Conservation (phyloP, 768 basidiomycete genomes). For the Lentinula boryana region DNA sequence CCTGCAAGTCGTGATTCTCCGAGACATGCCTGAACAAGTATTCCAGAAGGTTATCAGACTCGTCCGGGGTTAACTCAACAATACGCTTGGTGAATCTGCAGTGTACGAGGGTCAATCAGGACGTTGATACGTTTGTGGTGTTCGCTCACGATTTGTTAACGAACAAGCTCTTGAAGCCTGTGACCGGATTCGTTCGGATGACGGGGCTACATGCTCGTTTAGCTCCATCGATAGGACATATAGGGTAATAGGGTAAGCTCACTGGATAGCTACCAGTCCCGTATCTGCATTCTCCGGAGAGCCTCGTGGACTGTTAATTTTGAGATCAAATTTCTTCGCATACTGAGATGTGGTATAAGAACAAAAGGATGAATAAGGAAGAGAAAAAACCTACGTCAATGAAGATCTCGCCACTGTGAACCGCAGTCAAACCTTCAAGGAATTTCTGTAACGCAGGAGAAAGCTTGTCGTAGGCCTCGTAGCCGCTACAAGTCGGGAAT, state of each 20-base stretch:
- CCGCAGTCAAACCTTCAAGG: conserved; percentile 53
- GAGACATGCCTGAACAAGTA: conserved; percentile 45
- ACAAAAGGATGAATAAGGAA: neutral
- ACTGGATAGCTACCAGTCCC: conserved; percentile 46
- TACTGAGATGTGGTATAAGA: conserved; percentile 16
- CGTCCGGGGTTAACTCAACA: conserved; percentile 44
- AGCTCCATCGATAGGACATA: neutral
- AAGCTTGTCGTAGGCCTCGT: conserved; percentile 61
- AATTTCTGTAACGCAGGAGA: conserved; percentile 48
- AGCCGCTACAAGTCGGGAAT: conserved; percentile 27
- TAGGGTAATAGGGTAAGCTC: conserved; percentile 10
- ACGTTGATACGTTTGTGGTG: neutral
- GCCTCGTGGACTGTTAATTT: conserved; percentile 38
- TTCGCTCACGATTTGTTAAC: conserved; percentile 42
- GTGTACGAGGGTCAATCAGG: too few species aligned
- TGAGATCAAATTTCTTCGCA: conserved; percentile 20
- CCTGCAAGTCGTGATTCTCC: conserved; percentile 56
- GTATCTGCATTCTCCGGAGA: conserved; percentile 46
- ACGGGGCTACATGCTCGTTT: conserved; percentile 29
- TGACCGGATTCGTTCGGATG: conserved; percentile 53
- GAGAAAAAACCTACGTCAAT: conserved; percentile 21
- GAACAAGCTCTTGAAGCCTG: conserved; percentile 51
- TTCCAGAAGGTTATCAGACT: conserved; percentile 42
- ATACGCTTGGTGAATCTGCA: conserved; percentile 50
- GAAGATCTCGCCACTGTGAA: conserved; percentile 43